A percentile compares a stretch with the other conserved stretches of the same genome.
These are phyloP conservation scores for Coemansia aciculifera DNA, from an alignment of 192 early-diverging fungal genomes.

Conservation along the genomic window DNA sequence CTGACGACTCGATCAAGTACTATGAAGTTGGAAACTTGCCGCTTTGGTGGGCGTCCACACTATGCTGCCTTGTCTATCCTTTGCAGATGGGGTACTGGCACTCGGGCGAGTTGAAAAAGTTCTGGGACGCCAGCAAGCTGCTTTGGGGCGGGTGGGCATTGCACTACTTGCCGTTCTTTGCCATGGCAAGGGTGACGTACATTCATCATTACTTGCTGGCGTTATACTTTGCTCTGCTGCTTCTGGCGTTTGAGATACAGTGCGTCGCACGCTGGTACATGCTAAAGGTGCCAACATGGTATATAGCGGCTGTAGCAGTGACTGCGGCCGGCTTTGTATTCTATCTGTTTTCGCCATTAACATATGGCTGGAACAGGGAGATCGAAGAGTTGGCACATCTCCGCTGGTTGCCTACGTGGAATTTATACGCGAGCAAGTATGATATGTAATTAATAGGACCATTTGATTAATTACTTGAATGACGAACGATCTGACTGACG, in stretches of 20 bases:
- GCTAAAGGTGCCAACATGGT: constrained; percentile 22
- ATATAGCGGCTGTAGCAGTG: constrained; percentile 47
- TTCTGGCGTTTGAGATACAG: constrained; percentile 72
- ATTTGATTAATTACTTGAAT: too few species aligned
- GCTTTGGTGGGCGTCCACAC: constrained; percentile 76
- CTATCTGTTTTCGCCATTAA: constrained; percentile 68
- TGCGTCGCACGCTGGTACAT: constrained; percentile 60
- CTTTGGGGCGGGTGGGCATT: constrained; percentile 80
- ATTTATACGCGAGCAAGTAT: constrained; percentile 16
- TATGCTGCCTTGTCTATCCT: constrained; percentile 40
- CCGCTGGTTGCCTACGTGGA: constrained; percentile 40
- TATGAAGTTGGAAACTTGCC: constrained; percentile 89
- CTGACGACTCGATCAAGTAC: constrained; percentile 58
- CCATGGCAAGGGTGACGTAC: constrained; percentile 91
- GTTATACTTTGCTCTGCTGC: constrained; percentile 77
- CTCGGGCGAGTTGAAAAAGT: constrained; percentile 50
- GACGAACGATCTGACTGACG: too few species aligned
- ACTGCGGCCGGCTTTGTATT: constrained; percentile 54
- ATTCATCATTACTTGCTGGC: constrained; percentile 95
- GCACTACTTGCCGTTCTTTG: constrained; percentile 91
- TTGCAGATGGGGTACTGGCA: constrained; percentile 25
- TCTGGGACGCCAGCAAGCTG: constrained; percentile 71
- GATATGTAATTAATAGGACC: not conserved
- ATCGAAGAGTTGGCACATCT: too few species aligned
- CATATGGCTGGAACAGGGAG: constrained; percentile 56